Percentiles rank a stretch among this genome's conserved stretches.
These are phyloP conservation scores for Candida loeiensis DNA, from an alignment of 805 yeast species.

Conservation along the genomic window DNA sequence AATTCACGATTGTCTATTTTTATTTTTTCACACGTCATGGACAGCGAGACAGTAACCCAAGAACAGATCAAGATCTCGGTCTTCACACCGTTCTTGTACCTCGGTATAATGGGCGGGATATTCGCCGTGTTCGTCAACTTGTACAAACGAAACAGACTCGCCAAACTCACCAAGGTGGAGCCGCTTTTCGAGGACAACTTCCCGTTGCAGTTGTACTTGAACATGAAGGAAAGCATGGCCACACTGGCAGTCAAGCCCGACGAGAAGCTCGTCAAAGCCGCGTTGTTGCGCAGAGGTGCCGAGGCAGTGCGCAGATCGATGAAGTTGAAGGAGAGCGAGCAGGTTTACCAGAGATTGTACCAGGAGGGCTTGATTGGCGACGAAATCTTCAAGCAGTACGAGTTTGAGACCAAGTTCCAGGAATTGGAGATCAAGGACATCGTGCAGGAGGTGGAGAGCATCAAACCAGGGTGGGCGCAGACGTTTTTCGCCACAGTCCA, in stretches of 20 bases:
- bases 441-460: conserved; percentile 66
- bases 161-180: conserved; percentile 53
- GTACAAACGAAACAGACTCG: conserved; percentile 56
- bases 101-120: conserved; percentile 62
- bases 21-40: conserved; percentile 4
- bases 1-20: background rate
- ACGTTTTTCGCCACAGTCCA: conserved; percentile 73
- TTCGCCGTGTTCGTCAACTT: conserved; percentile 64
- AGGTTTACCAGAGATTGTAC: conserved; percentile 64
- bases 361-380: conserved; percentile 92
- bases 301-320: conserved; percentile 83
- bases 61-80: conserved; percentile 36
- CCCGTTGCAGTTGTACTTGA: conserved; percentile 59
- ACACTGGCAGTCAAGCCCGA: conserved; percentile 54
- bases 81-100: conserved; percentile 71
- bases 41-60: conserved; percentile 13
- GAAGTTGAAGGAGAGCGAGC: conserved; percentile 75
- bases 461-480: conserved; percentile 79
- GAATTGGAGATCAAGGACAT: conserved; percentile 79
- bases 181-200: conserved; percentile 74
- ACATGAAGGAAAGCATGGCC: conserved; percentile 46
- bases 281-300: conserved; percentile 60
- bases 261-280: conserved; percentile 68
- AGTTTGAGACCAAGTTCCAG: conserved; percentile 70
- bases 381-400: conserved; percentile 75